Conservation (phyloP, 352 stramenopile genomes). For the Globisporangium recalcitrans region DNA sequence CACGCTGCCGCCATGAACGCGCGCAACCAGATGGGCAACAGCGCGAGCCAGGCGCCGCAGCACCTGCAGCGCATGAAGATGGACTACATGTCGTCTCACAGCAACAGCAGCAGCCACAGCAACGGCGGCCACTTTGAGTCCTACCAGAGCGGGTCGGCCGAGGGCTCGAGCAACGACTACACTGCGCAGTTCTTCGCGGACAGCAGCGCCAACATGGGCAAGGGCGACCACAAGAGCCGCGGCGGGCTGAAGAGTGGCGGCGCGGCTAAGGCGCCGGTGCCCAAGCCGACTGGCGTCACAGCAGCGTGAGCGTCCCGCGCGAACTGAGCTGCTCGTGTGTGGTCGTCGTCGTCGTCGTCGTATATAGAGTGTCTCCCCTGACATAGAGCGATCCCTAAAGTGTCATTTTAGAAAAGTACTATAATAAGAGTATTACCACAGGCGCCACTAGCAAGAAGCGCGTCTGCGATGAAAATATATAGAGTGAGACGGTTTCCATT, state of each 20-base stretch:
- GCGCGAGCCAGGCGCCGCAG: constrained; percentile 11
- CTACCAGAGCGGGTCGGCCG: constrained; percentile 15
- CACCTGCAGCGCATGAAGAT: constrained; percentile 31
- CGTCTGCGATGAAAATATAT: constrained; percentile 2
- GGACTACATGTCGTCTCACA: constrained; percentile 45
- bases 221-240: constrained; percentile 16
- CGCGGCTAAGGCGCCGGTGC: constrained; percentile 14
- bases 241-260: constrained; percentile 25
- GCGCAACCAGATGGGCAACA: constrained; percentile 17
- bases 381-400: constrained; percentile 11
- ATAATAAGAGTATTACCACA: constrained; percentile 11
- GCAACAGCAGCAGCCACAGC: constrained; percentile 22
- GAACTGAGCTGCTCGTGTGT: neutral
- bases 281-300: constrained; percentile 42
- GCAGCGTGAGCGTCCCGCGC: constrained; percentile 25
- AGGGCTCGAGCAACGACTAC: constrained; percentile 41
- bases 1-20: constrained; percentile 17
- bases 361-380: neutral
- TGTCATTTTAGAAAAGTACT: constrained; percentile 11
- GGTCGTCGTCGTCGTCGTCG: neutral
- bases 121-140: constrained; percentile 32
- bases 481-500: neutral
- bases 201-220: constrained; percentile 37
- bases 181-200: constrained; percentile 67
- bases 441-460: neutral